phyloP scores from a whole-genome alignment of 306 rosid genomes.

The Quercus gilva region DNA sequence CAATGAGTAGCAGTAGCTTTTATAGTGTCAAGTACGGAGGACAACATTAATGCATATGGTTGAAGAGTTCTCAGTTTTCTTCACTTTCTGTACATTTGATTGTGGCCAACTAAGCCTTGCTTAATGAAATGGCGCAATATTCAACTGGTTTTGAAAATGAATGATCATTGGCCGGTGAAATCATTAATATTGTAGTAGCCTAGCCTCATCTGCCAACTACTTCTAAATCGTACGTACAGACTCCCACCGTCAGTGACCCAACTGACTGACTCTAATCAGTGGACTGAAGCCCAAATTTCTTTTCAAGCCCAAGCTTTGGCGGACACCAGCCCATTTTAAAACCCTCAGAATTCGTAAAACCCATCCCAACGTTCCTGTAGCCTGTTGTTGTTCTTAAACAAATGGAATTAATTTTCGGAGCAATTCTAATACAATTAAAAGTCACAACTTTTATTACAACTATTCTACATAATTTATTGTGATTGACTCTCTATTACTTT shows the following conservation, averaged over 20 bases:
- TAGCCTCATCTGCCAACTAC: conserved; percentile 48
- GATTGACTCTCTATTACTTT: rapidly evolving
- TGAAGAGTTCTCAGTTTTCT: conserved; percentile 12
- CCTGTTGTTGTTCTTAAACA: too few relatives aligned
- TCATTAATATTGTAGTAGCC: conserved; percentile 24
- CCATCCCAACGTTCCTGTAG: too few relatives aligned
- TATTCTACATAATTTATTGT: too few relatives aligned
- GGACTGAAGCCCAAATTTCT: too few relatives aligned
- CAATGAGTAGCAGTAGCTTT: conserved; percentile 17
- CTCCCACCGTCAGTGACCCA: too few relatives aligned
- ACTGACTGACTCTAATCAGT: too few relatives aligned
- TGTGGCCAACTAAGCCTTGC: not conserved
- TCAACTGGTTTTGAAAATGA: conserved; percentile 40
- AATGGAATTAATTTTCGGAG: too few relatives aligned
- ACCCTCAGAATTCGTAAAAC: too few relatives aligned
- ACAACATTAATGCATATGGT: conserved; percentile 43
- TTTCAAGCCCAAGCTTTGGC: too few relatives aligned
- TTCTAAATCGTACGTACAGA: not conserved
- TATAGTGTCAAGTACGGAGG: conserved; percentile 29
- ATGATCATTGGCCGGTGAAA: conserved; percentile 29
- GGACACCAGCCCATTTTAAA: too few relatives aligned
- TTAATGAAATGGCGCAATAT: conserved; percentile 26
- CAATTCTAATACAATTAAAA: too few relatives aligned
- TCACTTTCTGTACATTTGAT: not conserved
- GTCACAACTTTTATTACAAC: rapidly evolving